Evolutionary conservation across 768 basidiomycete genomes (phyloP).

Genomic region (Termitomyces sp.): DNA sequence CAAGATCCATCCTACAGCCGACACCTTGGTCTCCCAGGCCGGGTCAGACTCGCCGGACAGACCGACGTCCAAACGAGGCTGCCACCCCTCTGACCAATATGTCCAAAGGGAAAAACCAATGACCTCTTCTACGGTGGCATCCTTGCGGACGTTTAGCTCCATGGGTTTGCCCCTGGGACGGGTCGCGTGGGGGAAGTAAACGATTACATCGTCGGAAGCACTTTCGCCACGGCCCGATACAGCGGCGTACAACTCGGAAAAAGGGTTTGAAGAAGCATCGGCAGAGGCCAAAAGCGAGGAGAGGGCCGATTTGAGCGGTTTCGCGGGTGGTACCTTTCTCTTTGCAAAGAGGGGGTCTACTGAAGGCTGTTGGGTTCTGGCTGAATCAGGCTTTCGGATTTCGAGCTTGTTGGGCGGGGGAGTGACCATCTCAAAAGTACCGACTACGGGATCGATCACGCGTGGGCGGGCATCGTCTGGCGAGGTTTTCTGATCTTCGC

Average conservation of each 20-base stretch:
- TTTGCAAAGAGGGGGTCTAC: slow-evolving; percentile 45
- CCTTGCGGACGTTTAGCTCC: slow-evolving; percentile 73
- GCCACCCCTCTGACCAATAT: slow-evolving; percentile 89
- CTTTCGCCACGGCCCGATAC: slow-evolving; percentile 74
- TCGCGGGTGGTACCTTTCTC: slow-evolving; percentile 38
- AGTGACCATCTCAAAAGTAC: slow-evolving; percentile 54
- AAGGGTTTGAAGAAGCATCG: slow-evolving; percentile 72
- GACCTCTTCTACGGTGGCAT: slow-evolving; percentile 92
- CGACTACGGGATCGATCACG: slow-evolving; percentile 26
- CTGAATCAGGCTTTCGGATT: slow-evolving; percentile 15
- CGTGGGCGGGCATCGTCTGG: slow-evolving; percentile 9
- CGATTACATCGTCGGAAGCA: slow-evolving; percentile 57
- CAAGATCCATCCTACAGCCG: slow-evolving; percentile 87
- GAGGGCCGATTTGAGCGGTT: slow-evolving; percentile 55
- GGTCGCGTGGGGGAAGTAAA: slow-evolving; percentile 82
- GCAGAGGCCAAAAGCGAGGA: slow-evolving; percentile 72
- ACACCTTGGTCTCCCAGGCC: slow-evolving; percentile 52
- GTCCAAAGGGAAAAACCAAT: slow-evolving; percentile 88
- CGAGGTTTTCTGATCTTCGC: slow-evolving; percentile 39
- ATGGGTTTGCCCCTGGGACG: slow-evolving; percentile 59
- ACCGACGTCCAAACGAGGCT: slow-evolving; percentile 72
- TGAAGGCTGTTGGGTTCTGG: slow-evolving; percentile 12
- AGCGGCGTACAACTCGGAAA: slow-evolving; percentile 80
- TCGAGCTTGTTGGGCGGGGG: slow-evolving; percentile 25
- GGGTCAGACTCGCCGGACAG: slow-evolving; percentile 56